phyloP scores from a whole-genome alignment of 75 land plant genomes.

The Sequoia sempervirens region DNA sequence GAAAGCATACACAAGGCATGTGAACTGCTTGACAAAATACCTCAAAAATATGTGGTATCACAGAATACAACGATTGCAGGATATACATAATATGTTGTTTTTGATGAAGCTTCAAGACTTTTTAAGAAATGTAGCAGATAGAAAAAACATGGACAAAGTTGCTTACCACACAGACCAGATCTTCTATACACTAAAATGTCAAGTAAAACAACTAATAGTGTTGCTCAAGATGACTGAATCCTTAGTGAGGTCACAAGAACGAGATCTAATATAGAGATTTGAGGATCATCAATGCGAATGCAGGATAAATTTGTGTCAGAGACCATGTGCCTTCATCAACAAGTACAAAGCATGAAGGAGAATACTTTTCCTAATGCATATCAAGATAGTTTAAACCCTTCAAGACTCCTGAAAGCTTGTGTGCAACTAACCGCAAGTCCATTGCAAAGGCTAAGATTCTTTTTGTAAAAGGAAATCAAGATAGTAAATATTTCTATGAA shows the following conservation, averaged over 20 bases:
- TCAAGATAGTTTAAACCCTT: background rate
- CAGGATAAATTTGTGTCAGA: constrained; percentile 5
- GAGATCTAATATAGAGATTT: background rate
- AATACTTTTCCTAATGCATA: background rate
- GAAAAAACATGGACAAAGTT: constrained; percentile 6
- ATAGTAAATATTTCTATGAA: too few species aligned
- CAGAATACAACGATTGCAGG: too few species aligned
- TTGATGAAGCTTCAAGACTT: too few species aligned
- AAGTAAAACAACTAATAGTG: background rate
- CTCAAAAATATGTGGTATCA: too few species aligned
- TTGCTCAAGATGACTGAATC: constrained; percentile 6
- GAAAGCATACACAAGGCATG: too few species aligned
- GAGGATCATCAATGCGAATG: constrained; percentile 5
- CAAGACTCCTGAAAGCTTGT: too few species aligned
- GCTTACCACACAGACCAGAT: background rate
- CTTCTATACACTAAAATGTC: background rate
- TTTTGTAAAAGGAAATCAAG: too few species aligned
- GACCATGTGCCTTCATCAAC: constrained; percentile 4
- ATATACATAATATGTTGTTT: too few species aligned
- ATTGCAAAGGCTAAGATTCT: too few species aligned
- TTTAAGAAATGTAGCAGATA: too few species aligned
- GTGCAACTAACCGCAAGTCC: too few species aligned
- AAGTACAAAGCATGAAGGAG: constrained; percentile 4
- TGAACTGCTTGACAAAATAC: too few species aligned
- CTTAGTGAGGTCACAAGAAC: background rate